phyloP scores from a whole-genome alignment of 192 early-diverging fungal genomes.

The Coemansia erecta region DNA sequence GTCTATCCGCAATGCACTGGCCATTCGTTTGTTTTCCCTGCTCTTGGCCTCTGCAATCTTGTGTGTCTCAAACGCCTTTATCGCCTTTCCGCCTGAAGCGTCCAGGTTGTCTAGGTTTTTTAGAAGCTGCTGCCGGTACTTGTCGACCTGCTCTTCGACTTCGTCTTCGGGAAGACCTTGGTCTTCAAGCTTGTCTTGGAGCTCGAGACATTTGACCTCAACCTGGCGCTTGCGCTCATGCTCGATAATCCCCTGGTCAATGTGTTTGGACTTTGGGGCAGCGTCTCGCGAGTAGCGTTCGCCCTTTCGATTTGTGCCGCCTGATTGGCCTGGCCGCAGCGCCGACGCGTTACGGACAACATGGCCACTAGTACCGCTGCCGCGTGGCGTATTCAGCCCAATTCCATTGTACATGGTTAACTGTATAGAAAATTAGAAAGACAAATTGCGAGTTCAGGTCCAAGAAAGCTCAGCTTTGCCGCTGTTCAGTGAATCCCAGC shows the following conservation, averaged over 20 bases:
- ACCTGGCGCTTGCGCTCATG: slow-evolving; percentile 87
- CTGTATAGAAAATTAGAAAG: neutral
- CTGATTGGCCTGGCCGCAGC: slow-evolving; percentile 67
- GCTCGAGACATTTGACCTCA: slow-evolving; percentile 80
- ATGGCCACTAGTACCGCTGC: slow-evolving; percentile 94
- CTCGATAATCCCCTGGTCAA: slow-evolving; percentile 60
- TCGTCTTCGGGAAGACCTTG: slow-evolving; percentile 66
- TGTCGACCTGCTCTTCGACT: slow-evolving; percentile 63
- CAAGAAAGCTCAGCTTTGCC: neutral
- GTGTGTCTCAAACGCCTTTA: slow-evolving; percentile 69
- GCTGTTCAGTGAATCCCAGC: no score
- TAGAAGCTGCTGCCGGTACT: slow-evolving; percentile 60
- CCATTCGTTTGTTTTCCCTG: slow-evolving; percentile 62
- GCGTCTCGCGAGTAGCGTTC: slow-evolving; percentile 46
- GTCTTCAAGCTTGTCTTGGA: slow-evolving; percentile 79
- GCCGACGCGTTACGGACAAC: slow-evolving; percentile 86
- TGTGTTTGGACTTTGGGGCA: slow-evolving; percentile 16
- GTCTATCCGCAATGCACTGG: slow-evolving; percentile 66
- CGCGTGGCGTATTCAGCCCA: slow-evolving; percentile 73
- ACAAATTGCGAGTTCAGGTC: no score
- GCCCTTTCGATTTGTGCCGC: slow-evolving; percentile 1
- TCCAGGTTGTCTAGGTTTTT: slow-evolving; percentile 48
- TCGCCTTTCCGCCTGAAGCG: slow-evolving; percentile 4
- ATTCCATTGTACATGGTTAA: slow-evolving; percentile 78
- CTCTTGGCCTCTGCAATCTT: slow-evolving; percentile 68